Conservation (phyloP, 2,329 filamentous ascomycete genomes). For the Verticillium klebahnii region DNA sequence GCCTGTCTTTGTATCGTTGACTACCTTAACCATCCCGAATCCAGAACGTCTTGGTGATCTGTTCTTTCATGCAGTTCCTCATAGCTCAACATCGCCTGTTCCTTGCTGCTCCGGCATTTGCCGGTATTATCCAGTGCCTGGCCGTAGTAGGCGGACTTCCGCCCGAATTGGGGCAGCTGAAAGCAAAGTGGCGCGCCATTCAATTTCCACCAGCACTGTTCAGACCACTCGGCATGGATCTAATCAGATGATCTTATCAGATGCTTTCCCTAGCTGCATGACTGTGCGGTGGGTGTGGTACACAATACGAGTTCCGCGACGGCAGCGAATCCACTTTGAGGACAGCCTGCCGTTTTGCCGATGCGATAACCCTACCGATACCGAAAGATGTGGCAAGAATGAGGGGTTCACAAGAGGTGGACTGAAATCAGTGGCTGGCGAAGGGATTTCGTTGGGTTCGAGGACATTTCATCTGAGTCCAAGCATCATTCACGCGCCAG, state of each 20-base stretch:
- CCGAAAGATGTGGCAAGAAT: not conserved
- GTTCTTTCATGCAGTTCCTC: no score
- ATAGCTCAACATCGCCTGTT: no score
- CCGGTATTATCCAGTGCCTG: no score
- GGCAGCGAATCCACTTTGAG: not conserved
- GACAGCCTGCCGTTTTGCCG: not conserved
- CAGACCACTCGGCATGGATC: not conserved
- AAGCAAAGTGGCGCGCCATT: not conserved
- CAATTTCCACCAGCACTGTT: not conserved
- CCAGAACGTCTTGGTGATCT: no score
- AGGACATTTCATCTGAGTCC: no score
- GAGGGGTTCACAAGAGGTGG: not conserved
- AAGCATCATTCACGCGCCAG: not conserved
- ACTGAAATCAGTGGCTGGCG: not conserved
- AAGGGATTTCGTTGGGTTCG: not conserved
- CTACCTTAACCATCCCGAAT: no score
- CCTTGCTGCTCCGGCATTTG: no score
- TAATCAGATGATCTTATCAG: not conserved
- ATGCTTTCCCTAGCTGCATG: not conserved
- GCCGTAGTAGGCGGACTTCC: not conserved
- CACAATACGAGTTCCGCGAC: not conserved
- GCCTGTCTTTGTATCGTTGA: no score
- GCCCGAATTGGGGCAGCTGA: not conserved
- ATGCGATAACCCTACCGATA: not conserved
- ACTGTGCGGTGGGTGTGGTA: not conserved